Percentiles rank a stretch among this genome's conserved stretches.
Evolutionary conservation across 1,284 basidiomycete genomes (phyloP).

Genomic region (Sanghuangporus baumii): DNA sequence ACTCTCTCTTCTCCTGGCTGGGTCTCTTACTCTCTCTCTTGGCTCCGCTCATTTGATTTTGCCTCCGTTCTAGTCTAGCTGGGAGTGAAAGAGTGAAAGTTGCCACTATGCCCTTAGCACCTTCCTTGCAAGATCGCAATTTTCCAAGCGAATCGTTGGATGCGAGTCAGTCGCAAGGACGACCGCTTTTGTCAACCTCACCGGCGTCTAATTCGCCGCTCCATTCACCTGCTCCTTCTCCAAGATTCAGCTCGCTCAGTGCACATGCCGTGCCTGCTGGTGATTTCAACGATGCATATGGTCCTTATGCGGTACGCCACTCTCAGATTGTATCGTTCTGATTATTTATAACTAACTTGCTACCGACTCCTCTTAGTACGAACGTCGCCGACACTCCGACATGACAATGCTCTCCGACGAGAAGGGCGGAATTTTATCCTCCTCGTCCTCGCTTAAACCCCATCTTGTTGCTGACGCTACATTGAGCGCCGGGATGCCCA

Average conservation of each 20-base stretch:
- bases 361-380: slow-evolving; percentile 12
- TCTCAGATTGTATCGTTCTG: background rate
- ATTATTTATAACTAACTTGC: background rate
- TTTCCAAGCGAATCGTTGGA: background rate
- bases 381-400: slow-evolving; percentile 7
- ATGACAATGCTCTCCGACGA: slow-evolving; percentile 1
- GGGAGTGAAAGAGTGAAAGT: too few species aligned
- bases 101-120: too few species aligned
- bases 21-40: background rate
- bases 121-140: background rate
- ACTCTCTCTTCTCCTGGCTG: background rate
- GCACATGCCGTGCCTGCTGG: background rate
- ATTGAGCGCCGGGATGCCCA: slow-evolving; percentile 12
- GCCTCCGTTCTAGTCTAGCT: background rate
- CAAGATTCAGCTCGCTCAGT: background rate
- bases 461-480: slow-evolving; percentile 16
- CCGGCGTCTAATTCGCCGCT: background rate
- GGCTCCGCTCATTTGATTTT: background rate
- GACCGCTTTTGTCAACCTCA: background rate
- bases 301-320: slow-evolving; percentile 25
- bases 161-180: background rate
- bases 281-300: slow-evolving; percentile 15
- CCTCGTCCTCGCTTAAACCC: slow-evolving; percentile 6
- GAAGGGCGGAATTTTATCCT: slow-evolving; percentile 9
- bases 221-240: background rate